These are phyloP conservation scores for Euclidium syriacum DNA, from an alignment of 345 rosid species.

Conservation along the genomic window DNA sequence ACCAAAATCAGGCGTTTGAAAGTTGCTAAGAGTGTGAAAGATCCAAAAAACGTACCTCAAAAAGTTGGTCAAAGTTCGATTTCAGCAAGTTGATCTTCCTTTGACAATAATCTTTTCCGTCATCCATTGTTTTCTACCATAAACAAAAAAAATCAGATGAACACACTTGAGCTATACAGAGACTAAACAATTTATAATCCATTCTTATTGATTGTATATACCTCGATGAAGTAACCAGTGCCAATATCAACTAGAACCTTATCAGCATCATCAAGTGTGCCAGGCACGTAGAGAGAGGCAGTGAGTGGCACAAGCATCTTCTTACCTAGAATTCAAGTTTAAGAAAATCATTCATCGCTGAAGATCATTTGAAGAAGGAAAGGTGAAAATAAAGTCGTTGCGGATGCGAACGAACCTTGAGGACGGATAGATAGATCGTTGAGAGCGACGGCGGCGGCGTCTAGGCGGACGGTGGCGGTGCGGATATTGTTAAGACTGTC, in stretches of 20 bases:
- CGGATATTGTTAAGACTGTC: constrained; percentile 97
- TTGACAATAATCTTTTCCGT: constrained; percentile 90
- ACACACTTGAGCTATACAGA: constrained; percentile 4
- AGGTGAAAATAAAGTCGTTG: background rate
- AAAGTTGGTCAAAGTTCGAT: constrained; percentile 91
- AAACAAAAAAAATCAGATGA: constrained; percentile 3
- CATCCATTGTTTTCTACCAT: constrained; percentile 82
- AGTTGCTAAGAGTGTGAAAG: background rate
- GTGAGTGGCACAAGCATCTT: constrained; percentile 91
- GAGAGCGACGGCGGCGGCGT: constrained; percentile 69
- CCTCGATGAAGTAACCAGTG: constrained; percentile 98
- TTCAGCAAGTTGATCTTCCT: constrained; percentile 89
- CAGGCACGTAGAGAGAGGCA: constrained; percentile 90
- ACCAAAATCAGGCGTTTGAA: background rate
- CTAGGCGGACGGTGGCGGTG: constrained; percentile 83
- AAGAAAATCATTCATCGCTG: background rate
- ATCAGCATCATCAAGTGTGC: constrained; percentile 72
- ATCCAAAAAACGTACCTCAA: constrained; percentile 56
- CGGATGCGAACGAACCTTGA: constrained; percentile 38
- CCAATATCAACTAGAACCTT: constrained; percentile 90
- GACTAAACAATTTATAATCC: background rate
- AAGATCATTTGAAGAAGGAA: background rate
- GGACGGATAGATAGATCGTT: constrained; percentile 78
- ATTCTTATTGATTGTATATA: background rate
- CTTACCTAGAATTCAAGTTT: constrained; percentile 36